Base-by-base conservation (phyloP, 1,139 yeast genomes). In the Nakaseomyces delphensis region DNA sequence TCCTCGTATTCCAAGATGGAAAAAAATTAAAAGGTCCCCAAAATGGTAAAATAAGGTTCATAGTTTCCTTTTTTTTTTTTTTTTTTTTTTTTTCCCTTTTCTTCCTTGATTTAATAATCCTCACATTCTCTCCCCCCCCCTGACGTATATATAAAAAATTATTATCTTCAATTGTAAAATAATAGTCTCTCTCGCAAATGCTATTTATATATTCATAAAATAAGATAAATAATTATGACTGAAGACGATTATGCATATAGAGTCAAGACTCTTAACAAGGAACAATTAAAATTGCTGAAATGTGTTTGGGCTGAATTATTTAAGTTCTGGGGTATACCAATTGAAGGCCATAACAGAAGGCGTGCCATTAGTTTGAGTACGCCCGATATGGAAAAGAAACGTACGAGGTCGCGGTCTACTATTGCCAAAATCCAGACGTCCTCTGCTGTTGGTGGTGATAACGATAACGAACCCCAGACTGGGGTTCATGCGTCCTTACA, bases 261-360 rank as follows among this genome's bases (percentile, higher is more conserved):
- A 36, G 29, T 36, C 7, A 36, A 24, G 19, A 18, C 15, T 14
- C 16, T 43, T 23, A 23, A 28, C 10, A 8, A 32, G 9, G 30
- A 33, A 3, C 40, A 44, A 29, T 24, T 41, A 18, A n/a, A 30
- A 45, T 69, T 69, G 36, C 69, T 85, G 51, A 84, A 84, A 63
- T 85, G 82, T 56, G 70, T 78, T 42, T 81, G 91, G 87, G 76
- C 80, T 32, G 73, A 76, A 47, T 55, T 80, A 39, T 63, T 83
- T 47, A 73, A 71, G 43, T 76, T 70, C 45, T 70, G 77, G 65
- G 93, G 87, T 2, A 69, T 74, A 43, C 69, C 71, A 2, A 67
- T 77, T 9, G 61, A 62, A 21, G 55, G 71, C 24, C 52, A 47
- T 21, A 52, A 44, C 38, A 33, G 37, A 13, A 33, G 21, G 37